Percentiles rank a stretch among this genome's conserved stretches.
These are phyloP conservation scores for Xylona heveae DNA, from an alignment of 495 filamentous ascomycete genomes.

Conservation along the genomic window DNA sequence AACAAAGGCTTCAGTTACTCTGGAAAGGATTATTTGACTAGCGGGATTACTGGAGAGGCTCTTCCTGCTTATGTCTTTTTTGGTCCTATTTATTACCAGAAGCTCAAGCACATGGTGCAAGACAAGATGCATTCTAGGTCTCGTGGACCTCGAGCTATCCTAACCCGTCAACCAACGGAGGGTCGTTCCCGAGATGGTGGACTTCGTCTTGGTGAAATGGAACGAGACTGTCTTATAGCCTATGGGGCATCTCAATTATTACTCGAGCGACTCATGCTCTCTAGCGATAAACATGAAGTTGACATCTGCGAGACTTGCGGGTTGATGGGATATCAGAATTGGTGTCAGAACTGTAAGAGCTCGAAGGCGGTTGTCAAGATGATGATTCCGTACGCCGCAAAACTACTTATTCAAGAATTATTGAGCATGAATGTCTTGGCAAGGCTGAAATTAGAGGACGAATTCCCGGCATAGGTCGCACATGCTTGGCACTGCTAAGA, in stretches of 20 bases:
- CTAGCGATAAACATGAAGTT: conserved; percentile 69
- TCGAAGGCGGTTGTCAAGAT: conserved; percentile 64
- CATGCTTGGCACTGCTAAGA: too few species aligned
- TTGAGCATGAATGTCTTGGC: conserved; percentile 95
- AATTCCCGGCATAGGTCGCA: conserved; percentile 43
- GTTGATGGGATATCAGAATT: conserved; percentile 83
- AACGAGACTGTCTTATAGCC: conserved; percentile 90
- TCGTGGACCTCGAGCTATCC: conserved; percentile 68
- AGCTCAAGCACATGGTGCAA: conserved; percentile 99
- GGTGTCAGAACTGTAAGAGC: conserved; percentile 77
- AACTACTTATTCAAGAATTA: conserved; percentile 88
- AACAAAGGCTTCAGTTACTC: conserved; percentile 84
- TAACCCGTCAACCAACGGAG: conserved; percentile 93
- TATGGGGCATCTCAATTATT: conserved; percentile 56
- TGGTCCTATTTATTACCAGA: conserved; percentile 98
- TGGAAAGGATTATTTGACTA: conserved; percentile 90
- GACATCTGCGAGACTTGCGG: conserved; percentile 88
- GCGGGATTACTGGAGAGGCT: conserved; percentile 82
- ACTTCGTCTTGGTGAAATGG: conserved; percentile 93
- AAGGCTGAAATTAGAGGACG: conserved; percentile 65
- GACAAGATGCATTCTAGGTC: conserved; percentile 98
- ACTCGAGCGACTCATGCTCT: conserved; percentile 85
- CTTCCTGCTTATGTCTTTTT: conserved; percentile 95
- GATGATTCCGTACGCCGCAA: conserved; percentile 97
- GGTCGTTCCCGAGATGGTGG: conserved; percentile 84